phyloP scores from a whole-genome alignment of 1,284 basidiomycete genomes.

The Ganoderma lucidum region DNA sequence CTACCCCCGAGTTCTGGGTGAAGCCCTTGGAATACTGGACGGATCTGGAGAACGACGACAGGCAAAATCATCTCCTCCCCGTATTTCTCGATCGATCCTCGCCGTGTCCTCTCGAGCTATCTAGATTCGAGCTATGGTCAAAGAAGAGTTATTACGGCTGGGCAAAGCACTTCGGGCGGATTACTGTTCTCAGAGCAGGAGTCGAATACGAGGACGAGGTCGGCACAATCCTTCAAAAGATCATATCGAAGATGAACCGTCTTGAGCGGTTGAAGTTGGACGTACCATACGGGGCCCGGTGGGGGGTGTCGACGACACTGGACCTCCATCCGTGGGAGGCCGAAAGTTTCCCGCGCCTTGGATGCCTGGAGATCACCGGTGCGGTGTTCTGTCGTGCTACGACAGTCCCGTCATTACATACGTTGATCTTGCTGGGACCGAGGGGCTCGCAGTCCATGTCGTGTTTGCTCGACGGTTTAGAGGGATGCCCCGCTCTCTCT shows the following conservation, averaged over 20 bases:
- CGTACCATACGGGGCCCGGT: background rate
- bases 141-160: no score
- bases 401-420: background rate
- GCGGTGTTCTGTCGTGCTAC: background rate
- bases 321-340: background rate
- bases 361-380: background rate
- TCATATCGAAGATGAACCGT: background rate
- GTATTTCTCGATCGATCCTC: background rate
- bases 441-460: background rate
- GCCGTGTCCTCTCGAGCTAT: background rate
- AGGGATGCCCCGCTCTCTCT: background rate
- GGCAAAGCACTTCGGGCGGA: background rate
- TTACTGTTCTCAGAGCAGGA: background rate
- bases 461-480: background rate
- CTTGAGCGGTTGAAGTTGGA: background rate
- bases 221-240: background rate
- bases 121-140: background rate
- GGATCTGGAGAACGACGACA: background rate
- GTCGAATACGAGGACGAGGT: background rate
- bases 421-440: background rate
- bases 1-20: background rate
- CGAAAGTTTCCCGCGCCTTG: background rate
- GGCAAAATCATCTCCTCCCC: background rate
- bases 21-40: background rate
- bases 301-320: background rate